These are phyloP conservation scores for Pouteria campechiana DNA, from an alignment of 179 eudicot species.

Conservation along the genomic window DNA sequence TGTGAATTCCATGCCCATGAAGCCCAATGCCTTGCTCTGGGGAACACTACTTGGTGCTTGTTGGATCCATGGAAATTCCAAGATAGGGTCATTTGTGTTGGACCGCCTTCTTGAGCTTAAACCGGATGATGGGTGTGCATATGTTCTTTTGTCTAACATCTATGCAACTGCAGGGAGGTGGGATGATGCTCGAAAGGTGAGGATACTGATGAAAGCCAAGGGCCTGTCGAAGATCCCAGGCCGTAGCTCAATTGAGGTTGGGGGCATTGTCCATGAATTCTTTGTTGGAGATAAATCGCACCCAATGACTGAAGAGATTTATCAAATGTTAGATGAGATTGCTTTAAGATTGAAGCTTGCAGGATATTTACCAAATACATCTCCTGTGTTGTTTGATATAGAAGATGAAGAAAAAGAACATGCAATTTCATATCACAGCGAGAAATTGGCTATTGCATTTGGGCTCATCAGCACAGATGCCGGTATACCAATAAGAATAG, in stretches of 20 bases:
- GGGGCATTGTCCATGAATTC: constrained; percentile 9
- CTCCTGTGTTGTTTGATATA: not conserved
- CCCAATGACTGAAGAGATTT: not conserved
- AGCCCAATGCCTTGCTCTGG: constrained; percentile 11
- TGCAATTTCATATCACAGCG: too few relatives aligned
- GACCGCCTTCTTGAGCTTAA: constrained; percentile 8
- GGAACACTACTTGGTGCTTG: constrained; percentile 15
- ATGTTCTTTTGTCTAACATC: constrained; percentile 14
- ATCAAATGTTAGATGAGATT: constrained; percentile 4
- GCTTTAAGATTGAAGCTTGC: not conserved
- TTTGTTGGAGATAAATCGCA: constrained; percentile 6
- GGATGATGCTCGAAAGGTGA: constrained; percentile 10
- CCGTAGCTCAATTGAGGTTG: constrained; percentile 10
- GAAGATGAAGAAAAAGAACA: too few relatives aligned
- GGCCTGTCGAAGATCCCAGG: constrained; percentile 15
- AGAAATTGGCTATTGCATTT: too few relatives aligned
- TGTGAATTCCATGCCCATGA: constrained; percentile 11
- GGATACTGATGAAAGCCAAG: constrained; percentile 12
- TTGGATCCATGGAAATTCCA: constrained; percentile 9
- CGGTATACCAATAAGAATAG: too few relatives aligned
- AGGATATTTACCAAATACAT: not conserved
- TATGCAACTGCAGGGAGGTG: constrained; percentile 1
- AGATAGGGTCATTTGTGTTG: constrained; percentile 6
- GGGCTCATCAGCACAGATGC: too few relatives aligned
- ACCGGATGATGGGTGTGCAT: constrained; percentile 12